phyloP scores from a whole-genome alignment of 768 basidiomycete species.

The Trametes maxima region DNA sequence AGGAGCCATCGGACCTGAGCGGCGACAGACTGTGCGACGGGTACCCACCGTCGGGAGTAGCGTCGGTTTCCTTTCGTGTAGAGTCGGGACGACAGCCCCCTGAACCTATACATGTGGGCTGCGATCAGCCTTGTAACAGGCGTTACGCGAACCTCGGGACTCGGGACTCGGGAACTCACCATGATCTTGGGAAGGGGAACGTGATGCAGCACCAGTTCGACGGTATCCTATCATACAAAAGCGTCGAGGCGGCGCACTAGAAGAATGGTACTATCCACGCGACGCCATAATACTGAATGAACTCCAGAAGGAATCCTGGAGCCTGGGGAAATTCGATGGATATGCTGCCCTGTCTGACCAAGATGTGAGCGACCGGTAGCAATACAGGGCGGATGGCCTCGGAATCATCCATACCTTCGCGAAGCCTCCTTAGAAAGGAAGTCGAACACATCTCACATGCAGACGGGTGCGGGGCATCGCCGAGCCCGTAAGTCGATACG shows the following conservation, averaged over 20 bases:
- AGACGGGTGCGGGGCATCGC: neutral
- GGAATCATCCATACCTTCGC: constrained; percentile 2
- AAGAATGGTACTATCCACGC: neutral
- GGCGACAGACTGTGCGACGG: neutral
- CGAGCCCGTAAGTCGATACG: neutral
- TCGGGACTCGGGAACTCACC: neutral
- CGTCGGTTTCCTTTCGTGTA: neutral
- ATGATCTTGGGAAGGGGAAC: constrained; percentile 3
- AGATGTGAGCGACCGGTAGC: neutral
- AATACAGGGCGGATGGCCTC: neutral
- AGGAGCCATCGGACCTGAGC: neutral
- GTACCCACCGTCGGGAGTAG: neutral
- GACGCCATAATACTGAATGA: neutral
- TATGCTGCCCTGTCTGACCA: neutral
- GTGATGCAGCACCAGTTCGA: constrained; percentile 5
- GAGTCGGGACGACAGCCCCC: neutral
- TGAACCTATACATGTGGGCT: constrained; percentile 7
- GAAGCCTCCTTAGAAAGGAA: constrained; percentile 5
- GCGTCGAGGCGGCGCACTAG: constrained; percentile 5
- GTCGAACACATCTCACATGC: constrained; percentile 6
- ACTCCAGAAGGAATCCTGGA: neutral
- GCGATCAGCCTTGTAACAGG: constrained; percentile 1
- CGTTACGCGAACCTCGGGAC: neutral
- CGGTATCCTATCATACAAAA: constrained; percentile 10
- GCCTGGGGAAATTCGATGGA: neutral